Conservation (phyloP, 306 rosid species). For the Cotoneaster glaucophyllus region DNA sequence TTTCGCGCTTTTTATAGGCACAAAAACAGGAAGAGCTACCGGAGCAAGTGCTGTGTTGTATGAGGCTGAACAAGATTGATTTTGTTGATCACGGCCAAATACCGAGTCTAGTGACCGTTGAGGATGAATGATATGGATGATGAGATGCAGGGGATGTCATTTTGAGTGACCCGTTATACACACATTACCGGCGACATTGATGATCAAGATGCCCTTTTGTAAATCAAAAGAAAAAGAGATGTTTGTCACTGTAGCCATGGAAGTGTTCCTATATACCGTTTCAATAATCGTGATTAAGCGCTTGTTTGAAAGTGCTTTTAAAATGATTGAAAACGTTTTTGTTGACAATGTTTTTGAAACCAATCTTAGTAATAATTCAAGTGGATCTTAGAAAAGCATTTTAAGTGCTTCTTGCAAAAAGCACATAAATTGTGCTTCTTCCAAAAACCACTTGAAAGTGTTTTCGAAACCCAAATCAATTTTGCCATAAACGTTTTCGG, state of each 20-base stretch:
- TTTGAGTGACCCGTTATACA: too few species aligned
- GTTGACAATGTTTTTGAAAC: too few species aligned
- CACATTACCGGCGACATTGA: background rate
- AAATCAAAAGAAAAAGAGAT: background rate
- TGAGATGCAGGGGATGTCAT: background rate
- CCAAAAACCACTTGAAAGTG: too few species aligned
- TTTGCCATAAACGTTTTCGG: accelerated
- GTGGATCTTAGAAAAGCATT: too few species aligned
- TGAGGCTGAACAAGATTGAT: slow-evolving; percentile 84
- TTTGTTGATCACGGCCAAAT: slow-evolving; percentile 62
- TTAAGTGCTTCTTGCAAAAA: too few species aligned
- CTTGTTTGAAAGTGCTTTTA: too few species aligned
- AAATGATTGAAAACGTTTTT: too few species aligned
- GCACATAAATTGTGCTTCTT: too few species aligned
- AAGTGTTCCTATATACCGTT: background rate
- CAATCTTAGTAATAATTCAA: too few species aligned
- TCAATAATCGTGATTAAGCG: background rate
- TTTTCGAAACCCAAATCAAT: too few species aligned
- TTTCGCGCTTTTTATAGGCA: slow-evolving; percentile 40
- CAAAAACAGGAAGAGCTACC: slow-evolving; percentile 91
- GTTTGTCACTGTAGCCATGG: background rate
- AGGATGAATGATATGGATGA: slow-evolving; percentile 25
- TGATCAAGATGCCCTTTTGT: background rate
- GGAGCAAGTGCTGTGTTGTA: slow-evolving; percentile 78
- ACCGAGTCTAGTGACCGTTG: slow-evolving; percentile 59